Evolutionary conservation across 2,329 filamentous ascomycete species (phyloP), one percentile per base, ranked within the genome.

Genomic region (Lachnellula suecica): DNA sequence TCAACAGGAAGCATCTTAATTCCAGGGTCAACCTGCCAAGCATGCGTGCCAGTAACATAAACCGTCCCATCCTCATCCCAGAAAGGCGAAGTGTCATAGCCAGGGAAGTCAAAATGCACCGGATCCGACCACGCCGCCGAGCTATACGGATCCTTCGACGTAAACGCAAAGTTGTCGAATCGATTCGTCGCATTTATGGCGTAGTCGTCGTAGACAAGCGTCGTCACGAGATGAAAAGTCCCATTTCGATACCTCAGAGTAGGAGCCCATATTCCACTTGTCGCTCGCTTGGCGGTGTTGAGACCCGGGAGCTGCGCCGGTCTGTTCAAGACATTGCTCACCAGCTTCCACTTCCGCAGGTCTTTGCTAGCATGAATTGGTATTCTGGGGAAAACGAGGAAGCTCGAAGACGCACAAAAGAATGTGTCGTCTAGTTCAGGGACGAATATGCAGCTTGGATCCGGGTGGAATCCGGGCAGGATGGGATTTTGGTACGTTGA

Each of bases 1-100:
- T 77, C 53, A 0, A 69, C 65, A 46, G 72, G 66, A 1, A 72
- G 68, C 20, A 72, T 66, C 31, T 73, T 63, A 2, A 77, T 72
- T 2, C 70, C 73, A 10, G 71, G 71, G 61, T 53, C 56, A 17
- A 71, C 64, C 49, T 67, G 64, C 65, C 67, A 73, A 6, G 67
- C 67, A 52, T 72, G 70, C n/a, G 63, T 68, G 3, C 70, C 72
- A 0, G 71, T 71, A 3, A 81, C 73, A 51, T 82, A 84, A 0
- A 74, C 68, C 51, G 72, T 77, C 1, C 79, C 81, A 43, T 83
- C 75, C 1, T 74, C 73, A 45, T 83, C 77, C 76, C 79, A 84
- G 59, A 81, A 79, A 2, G 76, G 72, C 29, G 73, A 75, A 0
- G 79, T 77, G 48, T 85, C 82, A 47, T 79, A 79, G 1, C 76